Evolutionary conservation across 2,329 filamentous ascomycete species (phyloP), one percentile per base, ranked within the genome.

Genomic region (Fusarium ramigenum): DNA sequence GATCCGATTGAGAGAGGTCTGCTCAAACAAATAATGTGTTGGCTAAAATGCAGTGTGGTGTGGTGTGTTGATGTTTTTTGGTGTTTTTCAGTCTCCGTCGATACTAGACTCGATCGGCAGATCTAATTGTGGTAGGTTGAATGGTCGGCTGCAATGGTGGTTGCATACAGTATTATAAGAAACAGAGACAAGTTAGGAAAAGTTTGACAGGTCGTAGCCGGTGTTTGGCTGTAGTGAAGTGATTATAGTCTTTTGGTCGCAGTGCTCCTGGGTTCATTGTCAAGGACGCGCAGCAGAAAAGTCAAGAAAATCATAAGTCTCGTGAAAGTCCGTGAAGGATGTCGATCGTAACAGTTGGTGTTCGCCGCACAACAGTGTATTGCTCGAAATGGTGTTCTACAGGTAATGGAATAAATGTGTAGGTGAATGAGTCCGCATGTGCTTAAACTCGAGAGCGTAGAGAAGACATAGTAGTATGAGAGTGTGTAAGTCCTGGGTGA

Each of bases 401-500:
- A 62, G 42, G 56, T 42, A 49, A 53, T 56, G 37, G 47, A 54
- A 62, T 53, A 25, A 50, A 47, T 50, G 64, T 46, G 40, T 47
- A 68, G 53, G 43, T 68, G 32, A n/a, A 69, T 50, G 36, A 28
- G 54, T 56, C 54, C 57, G 59, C 36, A 21, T 40, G 14, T n/a
- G 50, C 63, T 78, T 78, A 85, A 28, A 79, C 73, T 63, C 81
- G 82, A 66, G 83, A 80, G 58, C 80, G 81, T 52, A 80, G 69
- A 46, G 83, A 82, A 59, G 79, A 78, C 77, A 80, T 76, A 12
- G 83, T 79, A 18, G 82, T 82, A 47, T 79, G 78, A 43, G 81
- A 75, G 30, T 79, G 70, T n/a, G 82, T 82, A 19, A 80, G 79
- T 60, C 78, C 82, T 18, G 82, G 80, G 28, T 82, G 77, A 18